Base-by-base conservation (phyloP, 306 rosid genomes). In the Rosa rugosa region DNA sequence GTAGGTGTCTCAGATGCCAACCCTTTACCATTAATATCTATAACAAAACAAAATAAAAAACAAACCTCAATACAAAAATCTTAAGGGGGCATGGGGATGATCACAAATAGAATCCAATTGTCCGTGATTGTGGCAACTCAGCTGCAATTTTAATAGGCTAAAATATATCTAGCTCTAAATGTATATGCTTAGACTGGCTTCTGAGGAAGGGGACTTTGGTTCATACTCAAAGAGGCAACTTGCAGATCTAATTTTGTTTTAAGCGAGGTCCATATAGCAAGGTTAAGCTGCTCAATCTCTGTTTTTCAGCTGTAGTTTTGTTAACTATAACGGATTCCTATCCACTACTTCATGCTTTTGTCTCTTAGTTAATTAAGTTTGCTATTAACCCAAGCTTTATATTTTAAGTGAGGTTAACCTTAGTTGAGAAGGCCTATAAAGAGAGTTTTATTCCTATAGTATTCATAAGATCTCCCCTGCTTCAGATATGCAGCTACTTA, bases 1-100 rank as follows among this genome's bases (percentile, higher is more conserved):
- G 66, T 23, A 60, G 79, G 83, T 80, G 83, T 41, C 82, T 74
- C 80, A 80, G 79, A 78, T 72, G 77, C 71, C 83, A 72, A 25
- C 56, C 70, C 87, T 50, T 80, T 76, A 72, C 79, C 90, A 75
- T 57, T 41, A 23, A 67, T 22, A 79, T 62, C 54, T 80, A 64
- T 71, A 45, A 75, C 0, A 74, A 71, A 51, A 67, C 9, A 44
- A 34, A 36, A 2, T 7, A 42, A 60, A 44, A 71, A 71, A 71
- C 14, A 46, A 12, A 31, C 7, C 14, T 14, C n/a, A 40, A 2
- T n/a, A 69, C 38, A 44, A 69, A 68, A 46, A 3, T 20, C 14
- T 44, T 6, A 12, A 31, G 36, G 53, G 46, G 73, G 44, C 10
- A 44, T 11, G 25, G n/a, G 40, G 38, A 50, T 4, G 22, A 69